Evolutionary conservation across 345 rosid genomes (phyloP).

Genomic region (Brassica cretica): DNA sequence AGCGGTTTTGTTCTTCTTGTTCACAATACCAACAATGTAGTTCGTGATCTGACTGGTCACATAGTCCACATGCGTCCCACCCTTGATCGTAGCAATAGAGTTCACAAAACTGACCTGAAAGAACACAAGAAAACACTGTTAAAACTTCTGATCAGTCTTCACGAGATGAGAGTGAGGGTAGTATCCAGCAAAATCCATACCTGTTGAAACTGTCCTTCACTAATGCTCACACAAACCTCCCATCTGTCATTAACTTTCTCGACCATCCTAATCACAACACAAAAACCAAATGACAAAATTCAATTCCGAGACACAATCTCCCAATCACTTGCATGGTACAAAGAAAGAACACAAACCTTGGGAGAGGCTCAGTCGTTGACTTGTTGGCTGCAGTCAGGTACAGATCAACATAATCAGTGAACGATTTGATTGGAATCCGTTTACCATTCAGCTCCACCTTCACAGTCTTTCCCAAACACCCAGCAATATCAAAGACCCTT

Average conservation of each 20-base stretch:
- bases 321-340: neutral
- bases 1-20: slow-evolving; percentile 85
- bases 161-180: neutral
- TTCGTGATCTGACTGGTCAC: slow-evolving; percentile 85
- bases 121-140: slow-evolving; percentile 17
- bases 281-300: slow-evolving; percentile 5
- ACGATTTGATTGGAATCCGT: slow-evolving; percentile 70
- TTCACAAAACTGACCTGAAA: slow-evolving; percentile 94
- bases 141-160: neutral
- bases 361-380: slow-evolving; percentile 42
- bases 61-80: slow-evolving; percentile 97
- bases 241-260: slow-evolving; percentile 84
- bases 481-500: slow-evolving; percentile 87
- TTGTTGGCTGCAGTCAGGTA: slow-evolving; percentile 60
- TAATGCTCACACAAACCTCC: slow-evolving; percentile 80
- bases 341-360: slow-evolving; percentile 65
- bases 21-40: slow-evolving; percentile 65
- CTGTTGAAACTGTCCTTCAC: slow-evolving; percentile 99
- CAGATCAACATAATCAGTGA: slow-evolving; percentile 72
- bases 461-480: slow-evolving; percentile 91
- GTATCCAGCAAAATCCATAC: slow-evolving; percentile 37
- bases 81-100: slow-evolving; percentile 83
- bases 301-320: slow-evolving; percentile 6
- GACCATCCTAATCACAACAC: slow-evolving; percentile 50
- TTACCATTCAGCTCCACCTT: slow-evolving; percentile 85